phyloP scores from a whole-genome alignment of 2,329 filamentous ascomycete genomes.

The Exophiala sideris region DNA sequence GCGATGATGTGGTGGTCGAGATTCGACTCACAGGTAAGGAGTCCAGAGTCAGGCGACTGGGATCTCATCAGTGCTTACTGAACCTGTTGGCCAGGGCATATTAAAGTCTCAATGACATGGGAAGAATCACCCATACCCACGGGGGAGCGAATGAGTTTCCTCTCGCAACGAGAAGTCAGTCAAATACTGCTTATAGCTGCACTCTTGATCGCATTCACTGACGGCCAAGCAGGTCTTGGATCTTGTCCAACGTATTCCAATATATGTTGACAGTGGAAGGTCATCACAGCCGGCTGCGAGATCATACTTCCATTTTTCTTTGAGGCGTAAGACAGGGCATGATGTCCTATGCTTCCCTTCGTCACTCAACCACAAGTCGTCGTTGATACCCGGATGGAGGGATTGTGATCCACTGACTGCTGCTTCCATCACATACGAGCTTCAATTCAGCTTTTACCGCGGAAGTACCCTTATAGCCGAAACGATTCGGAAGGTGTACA shows the following conservation, averaged over 20 bases:
- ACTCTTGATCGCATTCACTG: not conserved
- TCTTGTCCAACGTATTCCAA: not conserved
- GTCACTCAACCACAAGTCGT: not conserved
- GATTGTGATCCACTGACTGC: not conserved
- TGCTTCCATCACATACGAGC: not conserved
- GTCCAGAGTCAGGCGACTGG: too few relatives aligned
- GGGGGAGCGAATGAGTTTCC: not conserved
- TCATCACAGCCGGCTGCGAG: not conserved
- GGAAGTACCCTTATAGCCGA: not conserved
- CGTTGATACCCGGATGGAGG: not conserved
- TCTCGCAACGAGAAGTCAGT: not conserved
- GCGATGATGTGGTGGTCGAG: too few relatives aligned
- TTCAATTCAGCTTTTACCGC: not conserved
- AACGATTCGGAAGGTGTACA: conserved; percentile 1
- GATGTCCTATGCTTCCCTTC: not conserved
- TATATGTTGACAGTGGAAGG: too few relatives aligned
- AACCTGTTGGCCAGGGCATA: not conserved
- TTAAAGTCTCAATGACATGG: conserved; percentile 1
- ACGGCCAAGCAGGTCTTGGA: not conserved
- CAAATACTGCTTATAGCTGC: not conserved
- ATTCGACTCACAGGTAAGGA: too few relatives aligned
- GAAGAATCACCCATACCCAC: not conserved
- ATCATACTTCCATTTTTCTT: not conserved
- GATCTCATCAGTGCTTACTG: too few relatives aligned
- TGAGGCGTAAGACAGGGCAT: not conserved